Base-by-base conservation (phyloP, 1,284 basidiomycete genomes). In the Pterula multifida region DNA sequence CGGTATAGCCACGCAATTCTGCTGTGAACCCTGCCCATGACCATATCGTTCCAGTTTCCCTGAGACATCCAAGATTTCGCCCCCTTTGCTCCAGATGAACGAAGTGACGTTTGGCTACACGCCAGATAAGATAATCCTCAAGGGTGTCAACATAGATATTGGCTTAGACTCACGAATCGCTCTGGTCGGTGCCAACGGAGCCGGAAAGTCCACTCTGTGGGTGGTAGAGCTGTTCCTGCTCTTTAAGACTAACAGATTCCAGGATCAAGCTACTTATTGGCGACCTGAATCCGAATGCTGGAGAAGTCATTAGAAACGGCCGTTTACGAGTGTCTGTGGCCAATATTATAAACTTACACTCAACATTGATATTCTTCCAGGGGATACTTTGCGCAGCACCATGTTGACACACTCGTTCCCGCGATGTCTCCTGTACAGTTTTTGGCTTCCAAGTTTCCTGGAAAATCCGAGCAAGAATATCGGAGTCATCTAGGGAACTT, bases 381-480 rank as follows among this genome's bases (percentile, higher is more conserved):
- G 53, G 89, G 86, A 26, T 95, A 97, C 71, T 97, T 97, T 65
- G 90, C 93, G 13, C 96, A 99, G 63, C 96, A 98, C 66, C 96
- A 98, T 63, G 87, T 99, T 49, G 96, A 99, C 65, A 87, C 89
- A 48, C 78, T 99, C 52, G 80, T 85, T 52, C 81, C 92, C 0
- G 77, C 75, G 2, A 79, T 95, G 75, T 85, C 82, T 12, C 88
- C 94, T 0, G 96, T 98, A 4, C 85, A 90, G 57, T 98, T 97
- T 72, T 71, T 98, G 25, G 89, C 90, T 17, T 80, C 82, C 36
- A 88, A 81, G 60, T 97, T 90, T 72, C 96, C 96, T 0, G 96
- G 96, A 1, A 88, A 87, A 68, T 90, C 81, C 3, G 96, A 98
- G 65, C 95, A 98, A 63, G 96, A 98, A 65, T 98, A 98, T 65